Conservation (phyloP, 495 filamentous ascomycete species). For the Margaritispora aquatica region DNA sequence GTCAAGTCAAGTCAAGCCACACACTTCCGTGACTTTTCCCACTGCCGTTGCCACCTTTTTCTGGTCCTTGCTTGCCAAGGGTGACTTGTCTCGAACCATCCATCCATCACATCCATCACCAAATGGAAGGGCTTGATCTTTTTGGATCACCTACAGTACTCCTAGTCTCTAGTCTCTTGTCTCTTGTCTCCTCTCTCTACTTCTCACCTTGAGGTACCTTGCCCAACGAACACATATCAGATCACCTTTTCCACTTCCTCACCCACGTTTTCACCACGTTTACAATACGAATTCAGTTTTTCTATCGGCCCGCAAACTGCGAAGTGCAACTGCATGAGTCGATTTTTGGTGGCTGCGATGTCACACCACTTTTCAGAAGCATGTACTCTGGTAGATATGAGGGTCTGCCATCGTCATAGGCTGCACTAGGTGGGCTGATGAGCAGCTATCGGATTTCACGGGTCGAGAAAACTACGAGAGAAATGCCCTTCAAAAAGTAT, state of each 20-base stretch:
- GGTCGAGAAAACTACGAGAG: background rate
- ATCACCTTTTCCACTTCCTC: background rate
- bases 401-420: background rate
- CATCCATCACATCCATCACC: too few relatives aligned
- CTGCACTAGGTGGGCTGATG: constrained; percentile 1
- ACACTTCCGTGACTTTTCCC: too few relatives aligned
- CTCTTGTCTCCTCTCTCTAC: background rate
- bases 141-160: too few relatives aligned
- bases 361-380: background rate
- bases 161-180: background rate
- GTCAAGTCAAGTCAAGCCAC: background rate
- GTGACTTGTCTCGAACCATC: background rate
- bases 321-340: background rate
- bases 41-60: too few relatives aligned
- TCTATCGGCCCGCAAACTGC: background rate
- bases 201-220: background rate
- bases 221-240: background rate
- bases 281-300: background rate
- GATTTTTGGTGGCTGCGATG: background rate
- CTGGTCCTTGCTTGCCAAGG: background rate
- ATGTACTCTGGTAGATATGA: background rate
- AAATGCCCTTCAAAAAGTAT: background rate
- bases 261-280: background rate
- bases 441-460: background rate
- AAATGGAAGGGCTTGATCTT: too few relatives aligned